These are phyloP conservation scores for Ophiostoma fasciatum DNA, from an alignment of 2,329 filamentous ascomycete species.

Conservation along the genomic window DNA sequence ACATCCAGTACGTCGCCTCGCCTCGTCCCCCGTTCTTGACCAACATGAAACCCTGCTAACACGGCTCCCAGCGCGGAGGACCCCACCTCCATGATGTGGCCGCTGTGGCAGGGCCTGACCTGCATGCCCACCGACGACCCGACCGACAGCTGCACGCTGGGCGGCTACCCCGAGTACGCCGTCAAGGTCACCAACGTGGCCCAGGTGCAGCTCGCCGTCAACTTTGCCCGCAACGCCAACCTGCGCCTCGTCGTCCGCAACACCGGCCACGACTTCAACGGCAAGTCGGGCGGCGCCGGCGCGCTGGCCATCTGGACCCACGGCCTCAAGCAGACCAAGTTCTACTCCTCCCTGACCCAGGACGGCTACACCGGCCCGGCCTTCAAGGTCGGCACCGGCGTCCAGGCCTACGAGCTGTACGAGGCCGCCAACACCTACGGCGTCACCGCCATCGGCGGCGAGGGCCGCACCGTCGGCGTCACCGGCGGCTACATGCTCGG, in stretches of 20 bases:
- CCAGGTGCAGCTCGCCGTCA: slow-evolving; percentile 31
- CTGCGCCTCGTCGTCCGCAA: slow-evolving; percentile 35
- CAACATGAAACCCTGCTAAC: not conserved
- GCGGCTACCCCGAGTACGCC: slow-evolving; percentile 27
- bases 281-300: slow-evolving; percentile 22
- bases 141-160: slow-evolving; percentile 16
- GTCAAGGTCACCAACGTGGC: slow-evolving; percentile 26
- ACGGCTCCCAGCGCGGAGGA: slow-evolving; percentile 18
- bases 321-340: slow-evolving; percentile 19
- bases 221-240: slow-evolving; percentile 30
- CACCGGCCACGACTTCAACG: slow-evolving; percentile 37
- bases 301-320: slow-evolving; percentile 23
- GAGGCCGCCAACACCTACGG: slow-evolving; percentile 29
- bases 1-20: slow-evolving; percentile 22
- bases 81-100: slow-evolving; percentile 26
- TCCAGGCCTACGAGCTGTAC: slow-evolving; percentile 35
- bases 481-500: slow-evolving; percentile 39
- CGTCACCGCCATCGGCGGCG: slow-evolving; percentile 36
- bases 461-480: slow-evolving; percentile 43
- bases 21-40: no score
- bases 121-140: slow-evolving; percentile 17
- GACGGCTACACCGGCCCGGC: slow-evolving; percentile 13
- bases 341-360: slow-evolving; percentile 28
- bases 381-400: slow-evolving; percentile 35
- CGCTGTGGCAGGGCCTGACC: slow-evolving; percentile 24